These are phyloP conservation scores for Talaromyces thailandensis DNA, from an alignment of 495 filamentous ascomycete genomes.

Conservation along the genomic window DNA sequence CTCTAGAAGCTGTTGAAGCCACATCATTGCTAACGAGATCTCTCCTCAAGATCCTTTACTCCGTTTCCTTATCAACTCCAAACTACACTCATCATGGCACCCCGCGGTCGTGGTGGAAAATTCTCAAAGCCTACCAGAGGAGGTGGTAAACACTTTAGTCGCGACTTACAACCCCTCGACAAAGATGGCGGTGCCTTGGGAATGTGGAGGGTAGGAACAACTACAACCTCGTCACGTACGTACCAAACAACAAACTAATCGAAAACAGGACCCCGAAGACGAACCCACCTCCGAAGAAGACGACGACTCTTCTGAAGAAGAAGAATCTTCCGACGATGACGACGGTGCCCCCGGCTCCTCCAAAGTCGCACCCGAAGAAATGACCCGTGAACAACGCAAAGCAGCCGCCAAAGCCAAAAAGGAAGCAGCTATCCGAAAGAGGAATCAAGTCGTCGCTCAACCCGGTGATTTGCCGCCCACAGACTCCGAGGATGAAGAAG, in stretches of 20 bases:
- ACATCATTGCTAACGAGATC: too few relatives aligned
- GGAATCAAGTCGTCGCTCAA: slow-evolving; percentile 51
- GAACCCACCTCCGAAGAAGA: slow-evolving; percentile 1
- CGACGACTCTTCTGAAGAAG: slow-evolving; percentile 31
- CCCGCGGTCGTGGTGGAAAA: slow-evolving; percentile 75
- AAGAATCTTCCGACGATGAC: slow-evolving; percentile 31
- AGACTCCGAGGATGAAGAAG: slow-evolving; percentile 52
- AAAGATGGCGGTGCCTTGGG: slow-evolving; percentile 67
- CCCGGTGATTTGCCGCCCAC: slow-evolving; percentile 78
- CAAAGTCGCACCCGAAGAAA: slow-evolving; percentile 22
- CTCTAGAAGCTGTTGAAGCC: neutral
- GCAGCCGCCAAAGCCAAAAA: slow-evolving; percentile 87
- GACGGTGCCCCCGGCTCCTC: slow-evolving; percentile 16
- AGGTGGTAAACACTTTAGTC: slow-evolving; percentile 91
- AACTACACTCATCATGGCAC: slow-evolving; percentile 22
- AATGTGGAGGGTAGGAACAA: slow-evolving; percentile 60
- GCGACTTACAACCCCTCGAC: slow-evolving; percentile 76
- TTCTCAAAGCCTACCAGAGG: slow-evolving; percentile 89
- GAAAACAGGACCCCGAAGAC: slow-evolving; percentile 6
- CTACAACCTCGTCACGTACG: slow-evolving; percentile 1
- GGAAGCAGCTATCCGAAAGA: slow-evolving; percentile 70
- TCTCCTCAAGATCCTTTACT: too few relatives aligned
- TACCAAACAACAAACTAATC: neutral
- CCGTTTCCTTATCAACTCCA: too few relatives aligned
- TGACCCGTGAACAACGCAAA: slow-evolving; percentile 82